A percentile compares a stretch with the other conserved stretches of the same genome.
Conservation (phyloP, 1,284 basidiomycete genomes). For the Apiotrichum laibachii region DNA sequence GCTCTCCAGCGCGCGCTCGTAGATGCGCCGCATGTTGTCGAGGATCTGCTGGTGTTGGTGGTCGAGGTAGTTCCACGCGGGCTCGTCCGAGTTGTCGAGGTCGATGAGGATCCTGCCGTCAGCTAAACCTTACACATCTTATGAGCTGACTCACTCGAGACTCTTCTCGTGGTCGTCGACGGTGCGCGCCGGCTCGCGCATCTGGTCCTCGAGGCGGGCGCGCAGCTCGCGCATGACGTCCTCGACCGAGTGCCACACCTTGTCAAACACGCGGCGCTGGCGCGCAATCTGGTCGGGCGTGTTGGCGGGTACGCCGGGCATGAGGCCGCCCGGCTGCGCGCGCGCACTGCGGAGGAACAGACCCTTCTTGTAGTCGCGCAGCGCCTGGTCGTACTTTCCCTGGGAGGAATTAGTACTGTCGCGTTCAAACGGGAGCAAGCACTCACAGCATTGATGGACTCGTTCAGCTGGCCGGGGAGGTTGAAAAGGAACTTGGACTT, state of each 20-base stretch:
- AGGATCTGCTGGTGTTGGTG: slow-evolving; percentile 84
- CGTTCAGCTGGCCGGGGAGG: slow-evolving; percentile 85
- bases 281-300: slow-evolving; percentile 62
- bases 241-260: slow-evolving; percentile 94
- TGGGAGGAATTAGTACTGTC: slow-evolving; percentile 43
- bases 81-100: slow-evolving; percentile 69
- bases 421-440: too few relatives aligned
- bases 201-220: slow-evolving; percentile 66
- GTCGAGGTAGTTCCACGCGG: slow-evolving; percentile 92
- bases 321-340: slow-evolving; percentile 76
- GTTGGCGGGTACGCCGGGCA: slow-evolving; percentile 57
- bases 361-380: slow-evolving; percentile 97
- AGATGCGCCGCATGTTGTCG: slow-evolving; percentile 69
- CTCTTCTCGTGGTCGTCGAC: slow-evolving; percentile 97
- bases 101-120: slow-evolving; percentile 74
- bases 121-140: background rate
- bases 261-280: slow-evolving; percentile 88
- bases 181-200: slow-evolving; percentile 70
- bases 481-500: slow-evolving; percentile 99
- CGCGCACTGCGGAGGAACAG: slow-evolving; percentile 73
- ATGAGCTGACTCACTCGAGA: slow-evolving; percentile 69
- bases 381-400: slow-evolving; percentile 88
- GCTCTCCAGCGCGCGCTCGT: slow-evolving; percentile 58
- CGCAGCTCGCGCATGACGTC: slow-evolving; percentile 92
- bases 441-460: slow-evolving; percentile 60